Evolutionary conservation across 2,329 filamentous ascomycete species (phyloP), one percentile per base, ranked within the genome.

Genomic region (Alternaria postmessia): DNA sequence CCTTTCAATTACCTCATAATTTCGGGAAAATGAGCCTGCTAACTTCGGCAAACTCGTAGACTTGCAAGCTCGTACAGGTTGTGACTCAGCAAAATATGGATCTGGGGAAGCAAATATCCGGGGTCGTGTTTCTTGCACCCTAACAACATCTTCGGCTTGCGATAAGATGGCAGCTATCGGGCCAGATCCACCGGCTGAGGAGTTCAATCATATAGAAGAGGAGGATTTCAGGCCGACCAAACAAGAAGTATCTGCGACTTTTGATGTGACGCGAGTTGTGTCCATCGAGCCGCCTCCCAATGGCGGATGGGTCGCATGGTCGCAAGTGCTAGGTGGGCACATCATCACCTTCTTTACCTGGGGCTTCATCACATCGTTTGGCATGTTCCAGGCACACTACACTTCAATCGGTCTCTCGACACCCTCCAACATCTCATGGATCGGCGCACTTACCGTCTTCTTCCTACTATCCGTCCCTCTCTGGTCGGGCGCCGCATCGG

Each of bases 261-360:
- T 52, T 34, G 47, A 58, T 38, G 30, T 64, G 12, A 56, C 51
- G 16, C 39, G 55, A 16, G 34, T 62, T n/a, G 24, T 58, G 7
- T 64, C 63, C 6, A 62, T 55, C 24, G 63, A 66, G 42, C 61
- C 66, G 16, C 62, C 66, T 36, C 68, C 67, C 3, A 63, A 87
- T 60, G 85, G 85, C 4, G 85, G 85, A 1, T 67, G 82, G 28
- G 64, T 52, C 39, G 78, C 78, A 20, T 81, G 78, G 79, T 66
- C 80, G 14, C 80, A 80, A 65, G 79, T 81, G 7, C 54, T 79
- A 14, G 78, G 75, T 9, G 68, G 70, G 38, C 81, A 66, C 66
- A 72, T 81, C 66, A 76, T 80, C 46, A 62, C 81, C 3, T 81
- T 81, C 69, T 78, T 79, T 53, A 73, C 75, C 18, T 81, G 79